Evolutionary conservation across 202 grass and related monocot genomes (phyloP).

Genomic region (Elaeis oleifera): DNA sequence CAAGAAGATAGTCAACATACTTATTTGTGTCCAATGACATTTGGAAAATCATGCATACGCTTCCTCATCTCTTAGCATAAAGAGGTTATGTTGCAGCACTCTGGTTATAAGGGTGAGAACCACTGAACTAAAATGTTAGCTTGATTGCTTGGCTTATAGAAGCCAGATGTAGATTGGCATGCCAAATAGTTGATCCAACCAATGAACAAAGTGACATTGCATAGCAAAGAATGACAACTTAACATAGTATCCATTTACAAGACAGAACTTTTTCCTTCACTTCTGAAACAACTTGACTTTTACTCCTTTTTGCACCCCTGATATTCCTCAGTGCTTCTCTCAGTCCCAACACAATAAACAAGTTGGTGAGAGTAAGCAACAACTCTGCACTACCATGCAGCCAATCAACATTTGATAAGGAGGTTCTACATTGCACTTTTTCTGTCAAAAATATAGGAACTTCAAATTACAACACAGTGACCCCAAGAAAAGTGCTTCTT

Average conservation of each 20-base stretch:
- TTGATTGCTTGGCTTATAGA: too few species aligned
- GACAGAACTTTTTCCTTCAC: constrained; percentile 50
- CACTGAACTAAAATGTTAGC: too few species aligned
- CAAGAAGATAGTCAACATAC: too few species aligned
- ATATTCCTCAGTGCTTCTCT: constrained; percentile 58
- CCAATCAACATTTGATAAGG: constrained; percentile 72
- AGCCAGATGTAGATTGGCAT: neutral
- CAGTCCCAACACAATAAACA: constrained; percentile 81
- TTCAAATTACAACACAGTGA: neutral
- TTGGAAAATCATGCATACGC: too few species aligned
- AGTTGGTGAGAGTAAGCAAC: constrained; percentile 71
- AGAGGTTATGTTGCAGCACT: too few species aligned
- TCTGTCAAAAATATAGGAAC: constrained; percentile 28
- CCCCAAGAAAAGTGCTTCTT: neutral
- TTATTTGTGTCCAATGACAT: too few species aligned
- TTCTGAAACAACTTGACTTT: constrained; percentile 33
- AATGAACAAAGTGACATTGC: too few species aligned
- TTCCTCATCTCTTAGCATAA: too few species aligned
- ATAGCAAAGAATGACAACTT: too few species aligned
- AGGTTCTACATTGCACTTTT: constrained; percentile 81
- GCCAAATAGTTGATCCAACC: neutral
- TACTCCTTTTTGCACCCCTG: constrained; percentile 28
- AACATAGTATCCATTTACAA: constrained; percentile 20
- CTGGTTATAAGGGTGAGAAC: too few species aligned
- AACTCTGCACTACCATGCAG: constrained; percentile 74